Percentiles rank a stretch among this genome's conserved stretches.
Conservation (phyloP, 75 land plant species). For the Cupressus sempervirens region DNA sequence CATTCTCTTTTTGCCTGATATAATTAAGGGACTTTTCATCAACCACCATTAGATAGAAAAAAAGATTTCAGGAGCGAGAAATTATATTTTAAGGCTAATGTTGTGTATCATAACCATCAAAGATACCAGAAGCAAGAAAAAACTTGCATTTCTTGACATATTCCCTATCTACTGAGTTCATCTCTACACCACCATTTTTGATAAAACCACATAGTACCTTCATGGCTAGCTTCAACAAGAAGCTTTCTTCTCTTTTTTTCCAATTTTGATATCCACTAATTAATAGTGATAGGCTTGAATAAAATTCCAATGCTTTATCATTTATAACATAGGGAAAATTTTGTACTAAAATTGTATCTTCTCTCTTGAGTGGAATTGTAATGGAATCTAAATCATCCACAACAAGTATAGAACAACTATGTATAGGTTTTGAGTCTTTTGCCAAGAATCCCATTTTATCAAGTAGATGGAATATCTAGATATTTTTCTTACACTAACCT, state of each 20-base stretch:
- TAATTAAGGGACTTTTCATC: conserved; percentile 68
- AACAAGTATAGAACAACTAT: conserved; percentile 72
- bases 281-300: conserved; percentile 35
- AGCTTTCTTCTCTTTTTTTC: conserved; percentile 70
- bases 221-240: conserved; percentile 55
- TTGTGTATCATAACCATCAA: conserved; percentile 76
- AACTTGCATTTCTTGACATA: conserved; percentile 75
- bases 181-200: conserved; percentile 66
- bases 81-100: conserved; percentile 92
- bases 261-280: conserved; percentile 80
- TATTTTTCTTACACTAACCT: conserved; percentile 73
- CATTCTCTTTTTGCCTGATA: conserved; percentile 44
- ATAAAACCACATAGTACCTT: conserved; percentile 96
- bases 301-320: conserved; percentile 21
- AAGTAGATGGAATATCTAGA: conserved; percentile 43
- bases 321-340: conserved; percentile 48
- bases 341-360: conserved; percentile 27
- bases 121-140: conserved; percentile 94
- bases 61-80: conserved; percentile 60
- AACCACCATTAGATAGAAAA: conserved; percentile 94
- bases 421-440: conserved; percentile 28
- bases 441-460: conserved; percentile 56
- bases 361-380: conserved; percentile 37
- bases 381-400: conserved; percentile 40
- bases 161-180: conserved; percentile 47